These are phyloP conservation scores for Leishmania guyanensis DNA, from an alignment of 208 protist species.

Conservation along the genomic window DNA sequence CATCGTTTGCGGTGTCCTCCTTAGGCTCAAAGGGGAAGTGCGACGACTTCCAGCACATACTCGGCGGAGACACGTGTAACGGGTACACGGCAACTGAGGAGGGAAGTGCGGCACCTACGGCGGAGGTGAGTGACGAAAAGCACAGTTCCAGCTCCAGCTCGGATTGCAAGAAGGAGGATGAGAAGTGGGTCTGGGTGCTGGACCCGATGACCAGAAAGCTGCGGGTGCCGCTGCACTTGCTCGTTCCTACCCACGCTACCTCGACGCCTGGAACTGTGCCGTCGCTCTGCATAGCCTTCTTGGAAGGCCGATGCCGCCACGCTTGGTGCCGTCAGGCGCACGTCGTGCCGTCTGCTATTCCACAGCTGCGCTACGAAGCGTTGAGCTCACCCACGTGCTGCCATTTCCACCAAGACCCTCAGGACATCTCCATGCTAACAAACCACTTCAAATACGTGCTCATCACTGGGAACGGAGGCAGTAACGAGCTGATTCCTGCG, in stretches of 20 bases:
- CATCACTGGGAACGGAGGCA: slow-evolving; percentile 63
- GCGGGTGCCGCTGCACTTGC: slow-evolving; percentile 72
- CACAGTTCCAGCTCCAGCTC: slow-evolving; percentile 34
- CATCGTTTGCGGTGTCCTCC: background rate
- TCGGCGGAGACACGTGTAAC: slow-evolving; percentile 10
- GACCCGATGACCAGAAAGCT: slow-evolving; percentile 89
- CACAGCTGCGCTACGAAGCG: slow-evolving; percentile 83
- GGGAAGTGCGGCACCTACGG: slow-evolving; percentile 18
- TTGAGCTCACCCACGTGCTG: slow-evolving; percentile 87
- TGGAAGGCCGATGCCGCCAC: slow-evolving; percentile 87
- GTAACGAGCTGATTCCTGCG: slow-evolving; percentile 74
- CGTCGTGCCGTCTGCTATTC: slow-evolving; percentile 69
- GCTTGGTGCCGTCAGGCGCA: slow-evolving; percentile 90
- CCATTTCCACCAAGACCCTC: slow-evolving; percentile 77
- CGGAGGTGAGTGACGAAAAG: slow-evolving; percentile 37
- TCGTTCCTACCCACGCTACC: slow-evolving; percentile 86
- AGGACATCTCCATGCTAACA: slow-evolving; percentile 74
- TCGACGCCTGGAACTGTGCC: slow-evolving; percentile 78
- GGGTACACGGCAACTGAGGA: slow-evolving; percentile 23
- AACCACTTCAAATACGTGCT: slow-evolving; percentile 69
- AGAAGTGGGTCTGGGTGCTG: slow-evolving; percentile 89
- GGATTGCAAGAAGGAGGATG: slow-evolving; percentile 42
- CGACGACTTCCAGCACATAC: slow-evolving; percentile 3
- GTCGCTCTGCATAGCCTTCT: slow-evolving; percentile 84
- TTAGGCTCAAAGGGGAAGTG: slow-evolving; percentile 12